Evolutionary conservation across 2,329 filamentous ascomycete genomes (phyloP), one percentile per base, ranked within the genome.

Genomic region (Botrytis hyacinthi): DNA sequence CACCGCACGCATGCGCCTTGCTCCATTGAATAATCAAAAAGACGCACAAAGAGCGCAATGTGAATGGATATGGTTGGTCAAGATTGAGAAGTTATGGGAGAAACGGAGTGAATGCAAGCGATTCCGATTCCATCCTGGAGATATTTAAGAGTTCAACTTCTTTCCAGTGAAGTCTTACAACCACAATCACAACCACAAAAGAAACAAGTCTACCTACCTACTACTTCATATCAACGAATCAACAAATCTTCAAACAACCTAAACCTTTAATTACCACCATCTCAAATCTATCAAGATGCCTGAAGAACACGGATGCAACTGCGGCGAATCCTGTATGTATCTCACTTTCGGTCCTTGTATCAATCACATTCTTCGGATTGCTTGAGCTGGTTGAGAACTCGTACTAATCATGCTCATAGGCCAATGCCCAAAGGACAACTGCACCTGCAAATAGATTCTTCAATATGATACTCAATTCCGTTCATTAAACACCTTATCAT

Each of bases 241-340:
- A 54, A 68, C 26, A n/a, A 54, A 29, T 14, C 14, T 12, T 40
- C 44, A 48, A 40, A 40, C 8, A 35, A 12, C 32, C 32, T 18
- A 22, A 26, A 32, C 48, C 20, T 68, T 40, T 29, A 42, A 57
- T 6, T 7, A 54, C 65, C 14, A 32, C 2, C 2, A 40, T 5
- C 46, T 40, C 65, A 67, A 54, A 67, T 67, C 65, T 29, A 57
- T 68, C 66, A 68, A 57, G 16, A 68, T 68, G 66, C 66, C 66
- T 57, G 65, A 22, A 67, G 46, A 8, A 12, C 40, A 46, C 18
- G 35, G 48, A 54, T 68, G 66, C 48, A 26, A 16, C 46, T 68
- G 66, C 26, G 66, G 66, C 14, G 48, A 29, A 0, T 57, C 66
- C 14, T 68, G 66, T 68, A 68, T 57, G 66, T 57, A 40, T 67